phyloP scores from a whole-genome alignment of 805 yeast species.

The Komagataella kurtzmanii region DNA sequence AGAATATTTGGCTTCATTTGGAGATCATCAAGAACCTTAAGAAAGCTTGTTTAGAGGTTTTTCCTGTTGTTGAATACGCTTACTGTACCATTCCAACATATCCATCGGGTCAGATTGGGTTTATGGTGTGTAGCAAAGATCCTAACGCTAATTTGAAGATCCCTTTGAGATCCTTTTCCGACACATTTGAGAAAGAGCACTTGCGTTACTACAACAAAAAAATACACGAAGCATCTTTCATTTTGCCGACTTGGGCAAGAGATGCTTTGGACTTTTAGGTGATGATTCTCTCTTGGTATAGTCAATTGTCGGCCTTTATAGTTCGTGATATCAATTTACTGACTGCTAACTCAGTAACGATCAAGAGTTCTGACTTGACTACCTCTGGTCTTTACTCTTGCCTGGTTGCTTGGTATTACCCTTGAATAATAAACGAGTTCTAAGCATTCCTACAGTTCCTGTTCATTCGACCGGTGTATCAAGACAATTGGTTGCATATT shows the following conservation, averaged over 20 bases:
- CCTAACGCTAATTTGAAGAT: constrained; percentile 24
- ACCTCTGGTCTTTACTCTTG: too few relatives aligned
- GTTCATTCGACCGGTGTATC: neutral
- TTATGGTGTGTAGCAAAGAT: constrained; percentile 59
- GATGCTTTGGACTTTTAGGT: constrained; percentile 10
- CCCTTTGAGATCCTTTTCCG: constrained; percentile 36
- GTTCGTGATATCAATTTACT: too few relatives aligned
- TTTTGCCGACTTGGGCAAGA: constrained; percentile 72
- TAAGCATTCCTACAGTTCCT: neutral
- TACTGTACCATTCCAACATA: constrained; percentile 81
- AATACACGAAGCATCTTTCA: constrained; percentile 62
- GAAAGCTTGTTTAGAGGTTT: constrained; percentile 36
- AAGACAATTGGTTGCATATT: too few relatives aligned
- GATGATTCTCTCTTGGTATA: neutral
- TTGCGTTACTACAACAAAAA: constrained; percentile 53
- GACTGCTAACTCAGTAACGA: neutral
- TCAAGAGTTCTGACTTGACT: too few relatives aligned
- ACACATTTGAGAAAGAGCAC: constrained; percentile 30
- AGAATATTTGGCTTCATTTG: constrained; percentile 65
- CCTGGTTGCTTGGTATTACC: too few relatives aligned
- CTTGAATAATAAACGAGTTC: too few relatives aligned
- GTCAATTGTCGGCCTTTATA: neutral
- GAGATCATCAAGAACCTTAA: constrained; percentile 34
- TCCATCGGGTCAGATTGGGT: constrained; percentile 80
- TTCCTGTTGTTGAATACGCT: constrained; percentile 48